Conservation (phyloP, 148 eudicot genomes). For the Vaccinium vitisidaea region DNA sequence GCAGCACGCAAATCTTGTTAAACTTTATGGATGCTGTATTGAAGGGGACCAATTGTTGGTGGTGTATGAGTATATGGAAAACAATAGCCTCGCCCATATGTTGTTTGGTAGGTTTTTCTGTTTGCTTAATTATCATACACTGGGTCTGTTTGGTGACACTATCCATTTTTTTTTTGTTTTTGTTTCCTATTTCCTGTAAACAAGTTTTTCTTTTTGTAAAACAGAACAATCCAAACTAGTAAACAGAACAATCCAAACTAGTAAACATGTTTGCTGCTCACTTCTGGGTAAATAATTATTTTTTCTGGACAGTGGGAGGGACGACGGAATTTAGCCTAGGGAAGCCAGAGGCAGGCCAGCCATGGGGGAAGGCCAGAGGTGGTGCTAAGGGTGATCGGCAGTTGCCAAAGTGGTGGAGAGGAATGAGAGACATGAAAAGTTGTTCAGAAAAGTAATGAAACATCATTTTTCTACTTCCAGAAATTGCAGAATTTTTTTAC, state of each 20-base stretch:
- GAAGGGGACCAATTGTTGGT: slow-evolving; percentile 44
- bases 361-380: background rate
- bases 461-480: background rate
- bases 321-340: background rate
- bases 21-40: slow-evolving; percentile 51
- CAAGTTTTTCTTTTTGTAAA: background rate
- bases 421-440: background rate
- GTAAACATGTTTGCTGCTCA: background rate
- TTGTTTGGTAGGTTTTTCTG: slow-evolving; percentile 32
- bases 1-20: slow-evolving; percentile 57
- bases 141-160: background rate
- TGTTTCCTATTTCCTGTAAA: background rate
- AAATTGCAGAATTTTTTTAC: background rate
- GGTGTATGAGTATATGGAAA: slow-evolving; percentile 50
- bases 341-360: background rate
- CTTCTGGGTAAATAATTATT: background rate
- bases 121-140: background rate
- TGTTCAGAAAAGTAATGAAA: background rate
- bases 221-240: background rate
- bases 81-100: slow-evolving; percentile 43
- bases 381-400: background rate
- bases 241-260: background rate
- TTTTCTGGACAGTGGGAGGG: background rate
- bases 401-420: background rate
- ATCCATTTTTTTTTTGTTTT: background rate